Conservation (phyloP, 257 asterid species). For the Lycium ferocissimum region DNA sequence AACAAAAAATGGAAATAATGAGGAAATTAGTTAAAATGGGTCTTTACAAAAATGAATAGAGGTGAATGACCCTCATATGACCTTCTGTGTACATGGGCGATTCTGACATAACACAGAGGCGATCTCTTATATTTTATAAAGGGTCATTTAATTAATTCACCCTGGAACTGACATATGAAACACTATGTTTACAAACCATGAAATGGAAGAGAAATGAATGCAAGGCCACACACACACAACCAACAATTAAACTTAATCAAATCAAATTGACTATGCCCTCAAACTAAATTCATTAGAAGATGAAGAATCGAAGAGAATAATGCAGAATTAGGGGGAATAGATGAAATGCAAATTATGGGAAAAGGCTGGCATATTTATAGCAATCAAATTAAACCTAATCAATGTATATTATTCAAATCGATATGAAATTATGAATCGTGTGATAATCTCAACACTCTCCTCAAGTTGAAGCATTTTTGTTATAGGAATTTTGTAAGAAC, state of each 20-base stretch:
- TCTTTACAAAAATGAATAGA: no score
- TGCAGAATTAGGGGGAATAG: background rate
- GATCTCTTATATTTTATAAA: no score
- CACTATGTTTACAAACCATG: background rate
- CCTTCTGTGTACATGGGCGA: no score
- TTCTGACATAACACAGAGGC: no score
- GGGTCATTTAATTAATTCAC: no score
- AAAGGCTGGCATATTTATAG: constrained; percentile 1
- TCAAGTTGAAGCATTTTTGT: background rate
- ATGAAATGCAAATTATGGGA: background rate
- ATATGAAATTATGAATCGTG: background rate
- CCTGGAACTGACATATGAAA: background rate
- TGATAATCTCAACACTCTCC: background rate
- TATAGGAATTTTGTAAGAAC: constrained; percentile 20
- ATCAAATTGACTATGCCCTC: constrained; percentile 7
- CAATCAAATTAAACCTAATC: constrained; percentile 11
- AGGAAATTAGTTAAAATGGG: no score
- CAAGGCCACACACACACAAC: no score
- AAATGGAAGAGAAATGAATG: background rate
- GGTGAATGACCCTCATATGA: no score
- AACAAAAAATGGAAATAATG: background rate
- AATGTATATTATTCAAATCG: background rate
- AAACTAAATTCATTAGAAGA: background rate
- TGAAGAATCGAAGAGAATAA: background rate
- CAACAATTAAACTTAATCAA: background rate